Conservation (phyloP, 1,284 basidiomycete species). For the Cystobasidium slooffiae region DNA sequence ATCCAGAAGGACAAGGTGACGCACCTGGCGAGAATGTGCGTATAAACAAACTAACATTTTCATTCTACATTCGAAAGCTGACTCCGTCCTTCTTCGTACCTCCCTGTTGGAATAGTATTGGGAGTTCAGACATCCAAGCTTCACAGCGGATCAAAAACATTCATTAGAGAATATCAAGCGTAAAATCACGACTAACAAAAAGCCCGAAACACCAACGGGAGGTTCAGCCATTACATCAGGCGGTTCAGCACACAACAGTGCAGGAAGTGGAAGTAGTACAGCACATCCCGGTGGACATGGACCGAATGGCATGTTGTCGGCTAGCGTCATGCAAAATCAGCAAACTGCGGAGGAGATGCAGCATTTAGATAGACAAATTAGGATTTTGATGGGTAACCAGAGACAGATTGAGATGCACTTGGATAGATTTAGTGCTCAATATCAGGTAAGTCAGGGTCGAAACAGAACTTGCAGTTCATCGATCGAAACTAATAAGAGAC, state of each 20-base stretch:
- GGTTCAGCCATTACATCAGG: background rate
- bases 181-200: conserved; percentile 74
- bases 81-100: conserved; percentile 52
- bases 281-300: conserved; percentile 44
- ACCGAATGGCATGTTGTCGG: too few relatives aligned
- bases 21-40: conserved; percentile 77
- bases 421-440: conserved; percentile 38
- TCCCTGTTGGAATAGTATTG: conserved; percentile 67
- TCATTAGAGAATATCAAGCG: conserved; percentile 86
- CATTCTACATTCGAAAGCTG: background rate
- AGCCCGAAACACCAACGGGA: conserved; percentile 60
- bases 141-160: conserved; percentile 81
- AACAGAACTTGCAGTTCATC: too few relatives aligned
- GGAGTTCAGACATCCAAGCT: conserved; percentile 95
- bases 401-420: conserved; percentile 40
- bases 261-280: background rate
- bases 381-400: conserved; percentile 27
- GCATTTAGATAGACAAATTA: conserved; percentile 16
- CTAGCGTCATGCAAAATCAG: conserved; percentile 49
- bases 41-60: conserved; percentile 39
- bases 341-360: conserved; percentile 38
- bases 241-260: background rate
- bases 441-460: conserved; percentile 34
- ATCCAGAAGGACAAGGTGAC: conserved; percentile 76
- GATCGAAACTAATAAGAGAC: too few relatives aligned